These are phyloP conservation scores for Aspergillus clavatus DNA, from an alignment of 2,329 filamentous ascomycete genomes.

Conservation along the genomic window DNA sequence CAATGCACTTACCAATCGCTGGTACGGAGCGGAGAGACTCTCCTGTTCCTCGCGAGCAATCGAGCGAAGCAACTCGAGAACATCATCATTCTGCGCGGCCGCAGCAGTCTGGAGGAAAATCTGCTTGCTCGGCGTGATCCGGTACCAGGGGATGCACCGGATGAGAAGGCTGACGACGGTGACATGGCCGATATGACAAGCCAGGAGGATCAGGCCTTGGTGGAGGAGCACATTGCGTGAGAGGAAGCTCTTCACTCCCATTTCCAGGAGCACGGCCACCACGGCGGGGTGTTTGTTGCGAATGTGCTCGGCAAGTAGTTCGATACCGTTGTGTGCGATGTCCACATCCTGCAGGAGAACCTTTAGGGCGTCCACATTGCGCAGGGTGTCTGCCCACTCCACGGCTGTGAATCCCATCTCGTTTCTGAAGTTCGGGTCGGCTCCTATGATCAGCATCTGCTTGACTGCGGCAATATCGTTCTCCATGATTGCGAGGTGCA, in stretches of 20 bases:
- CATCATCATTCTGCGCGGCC: constrained; percentile 26
- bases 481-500: constrained; percentile 9
- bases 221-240: constrained; percentile 1
- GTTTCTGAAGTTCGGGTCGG: constrained; percentile 6
- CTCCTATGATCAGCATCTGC: constrained; percentile 7
- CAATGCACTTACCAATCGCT: background rate
- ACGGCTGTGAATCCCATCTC: constrained; percentile 7
- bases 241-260: constrained; percentile 10
- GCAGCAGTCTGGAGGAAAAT: constrained; percentile 16
- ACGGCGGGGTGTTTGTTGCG: constrained; percentile 1
- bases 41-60: constrained; percentile 15
- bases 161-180: constrained; percentile 7
- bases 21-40: too few relatives aligned
- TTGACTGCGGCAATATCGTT: constrained; percentile 5
- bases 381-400: constrained; percentile 11
- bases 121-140: constrained; percentile 20
- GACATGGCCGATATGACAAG: constrained; percentile 6
- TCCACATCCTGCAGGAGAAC: constrained; percentile 8
- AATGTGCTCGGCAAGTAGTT: constrained; percentile 10
- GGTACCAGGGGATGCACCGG: constrained; percentile 28
- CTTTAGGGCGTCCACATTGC: constrained; percentile 5
- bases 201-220: constrained; percentile 6
- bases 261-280: constrained; percentile 12
- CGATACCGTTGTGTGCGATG: constrained; percentile 1
- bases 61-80: constrained; percentile 29